Base-by-base conservation (phyloP, 164 flowering plant genomes). In the Taxillus chinensis region DNA sequence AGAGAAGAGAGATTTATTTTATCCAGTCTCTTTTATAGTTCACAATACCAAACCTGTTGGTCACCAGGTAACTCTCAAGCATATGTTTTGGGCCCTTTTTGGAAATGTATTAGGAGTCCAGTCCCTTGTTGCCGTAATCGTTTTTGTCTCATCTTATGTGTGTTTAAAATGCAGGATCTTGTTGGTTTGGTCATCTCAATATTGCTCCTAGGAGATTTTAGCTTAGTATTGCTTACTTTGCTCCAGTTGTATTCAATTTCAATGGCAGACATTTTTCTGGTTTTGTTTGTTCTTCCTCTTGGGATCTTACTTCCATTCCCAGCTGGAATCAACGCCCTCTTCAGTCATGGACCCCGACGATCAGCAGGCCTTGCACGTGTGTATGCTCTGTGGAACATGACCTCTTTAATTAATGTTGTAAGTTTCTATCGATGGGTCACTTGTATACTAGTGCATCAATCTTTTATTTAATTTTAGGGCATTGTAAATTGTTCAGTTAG, bases 11-110 rank as follows among this genome's bases (percentile, higher is more conserved):
- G 81, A 83, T 64, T 66, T 91, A 61, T 79, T 78, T 70, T 91
- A 69, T 58, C 80, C 77, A 45, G 73, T 86, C 73, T 87, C 96
- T 65, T 85, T 87, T 64, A 66, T 95, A 59, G 68, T 87, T 67
- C 89, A 84, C 52, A 92, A 91, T 69, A 86, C 96, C 13, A 95
- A 82, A 74, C 99, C 99, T 57, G 90, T 91, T 65, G 96, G 98
- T 45, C 99, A 91, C 70, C 98, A 95, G 96, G 99, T 95, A 77
- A 9, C n/a, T 60, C 40, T 69, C 56, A 45, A 27, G 16, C 39
- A 17, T 54, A 15, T 43, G 46, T 6, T 6, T 5, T 43, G 7
- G 0, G 46, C 46, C 68, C 89, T 83, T 70, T 90, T 96, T 17
- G 78, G 78, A 62, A 87, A 93, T 5, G 68, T 27, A 27, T 27